Conservation (phyloP, 768 basidiomycete species). For the Russula emetica region DNA sequence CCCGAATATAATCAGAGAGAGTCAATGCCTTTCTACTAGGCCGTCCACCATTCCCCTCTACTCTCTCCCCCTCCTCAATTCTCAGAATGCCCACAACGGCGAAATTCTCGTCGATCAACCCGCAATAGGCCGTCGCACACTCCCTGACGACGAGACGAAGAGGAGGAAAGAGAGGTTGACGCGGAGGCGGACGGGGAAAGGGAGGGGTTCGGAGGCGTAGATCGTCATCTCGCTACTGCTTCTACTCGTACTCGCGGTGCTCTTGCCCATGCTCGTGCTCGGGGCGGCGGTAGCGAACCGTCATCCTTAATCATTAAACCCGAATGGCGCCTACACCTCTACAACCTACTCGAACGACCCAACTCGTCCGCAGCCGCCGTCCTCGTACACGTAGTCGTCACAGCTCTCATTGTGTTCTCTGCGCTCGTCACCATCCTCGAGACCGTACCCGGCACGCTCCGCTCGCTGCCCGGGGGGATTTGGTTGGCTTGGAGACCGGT, state of each 20-base stretch:
- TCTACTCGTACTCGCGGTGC: neutral
- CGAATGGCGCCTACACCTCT: constrained; percentile 63
- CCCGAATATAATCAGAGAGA: too few relatives aligned
- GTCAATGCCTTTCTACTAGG: constrained; percentile 17
- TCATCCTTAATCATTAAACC: neutral
- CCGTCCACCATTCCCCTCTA: constrained; percentile 16
- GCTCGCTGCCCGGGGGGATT: constrained; percentile 58
- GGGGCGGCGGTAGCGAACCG: too few relatives aligned
- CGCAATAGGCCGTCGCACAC: constrained; percentile 1
- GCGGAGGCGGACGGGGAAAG: neutral
- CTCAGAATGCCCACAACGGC: neutral
- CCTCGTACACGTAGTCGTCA: constrained; percentile 64
- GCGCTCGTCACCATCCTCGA: constrained; percentile 75
- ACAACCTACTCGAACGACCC: constrained; percentile 74
- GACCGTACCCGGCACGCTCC: constrained; percentile 67
- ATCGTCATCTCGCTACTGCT: neutral
- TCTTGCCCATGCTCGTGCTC: neutral
- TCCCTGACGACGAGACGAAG: neutral
- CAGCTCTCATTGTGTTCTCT: constrained; percentile 66
- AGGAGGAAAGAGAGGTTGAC: too few relatives aligned
- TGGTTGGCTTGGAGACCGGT: constrained; percentile 90
- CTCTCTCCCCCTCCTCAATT: constrained; percentile 1
- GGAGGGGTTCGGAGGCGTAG: neutral
- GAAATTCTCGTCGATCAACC: constrained; percentile 12
- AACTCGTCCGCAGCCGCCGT: constrained; percentile 74